Evolutionary conservation across 2,329 filamentous ascomycete species (phyloP).

Genomic region (Hypoxylon sp.): DNA sequence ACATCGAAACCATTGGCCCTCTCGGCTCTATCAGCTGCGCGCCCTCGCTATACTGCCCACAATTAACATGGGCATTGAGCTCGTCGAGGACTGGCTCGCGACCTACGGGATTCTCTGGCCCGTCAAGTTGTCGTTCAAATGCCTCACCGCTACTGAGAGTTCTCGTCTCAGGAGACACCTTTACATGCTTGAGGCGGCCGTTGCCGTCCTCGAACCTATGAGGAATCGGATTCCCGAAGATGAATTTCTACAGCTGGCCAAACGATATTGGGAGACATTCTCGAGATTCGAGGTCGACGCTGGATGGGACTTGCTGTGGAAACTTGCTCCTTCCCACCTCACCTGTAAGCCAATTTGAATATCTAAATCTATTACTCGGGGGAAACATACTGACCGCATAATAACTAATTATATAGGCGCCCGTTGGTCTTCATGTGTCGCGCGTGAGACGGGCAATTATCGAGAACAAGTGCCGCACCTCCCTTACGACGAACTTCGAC

Average conservation of each 20-base stretch:
- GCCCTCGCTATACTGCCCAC: neutral
- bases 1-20: neutral
- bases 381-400: neutral
- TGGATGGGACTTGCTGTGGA: neutral
- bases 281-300: neutral
- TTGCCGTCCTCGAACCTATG: neutral
- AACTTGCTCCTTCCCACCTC: neutral
- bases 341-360: neutral
- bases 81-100: conserved; percentile 9
- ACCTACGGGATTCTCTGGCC: conserved; percentile 2
- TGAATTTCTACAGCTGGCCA: neutral
- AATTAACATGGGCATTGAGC: conserved; percentile 8
- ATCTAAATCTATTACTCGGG: neutral
- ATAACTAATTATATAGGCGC: neutral
- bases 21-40: neutral
- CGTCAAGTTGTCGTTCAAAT: neutral
- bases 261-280: neutral
- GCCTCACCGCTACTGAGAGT: conserved; percentile 16
- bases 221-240: neutral
- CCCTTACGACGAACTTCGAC: neutral
- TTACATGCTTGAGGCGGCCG: conserved; percentile 8
- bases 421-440: neutral
- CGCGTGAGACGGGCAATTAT: neutral
- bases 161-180: conserved; percentile 13
- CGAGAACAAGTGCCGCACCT: neutral